These are phyloP conservation scores for Starmerella apicola DNA, from an alignment of 805 yeast genomes.

Conservation along the genomic window DNA sequence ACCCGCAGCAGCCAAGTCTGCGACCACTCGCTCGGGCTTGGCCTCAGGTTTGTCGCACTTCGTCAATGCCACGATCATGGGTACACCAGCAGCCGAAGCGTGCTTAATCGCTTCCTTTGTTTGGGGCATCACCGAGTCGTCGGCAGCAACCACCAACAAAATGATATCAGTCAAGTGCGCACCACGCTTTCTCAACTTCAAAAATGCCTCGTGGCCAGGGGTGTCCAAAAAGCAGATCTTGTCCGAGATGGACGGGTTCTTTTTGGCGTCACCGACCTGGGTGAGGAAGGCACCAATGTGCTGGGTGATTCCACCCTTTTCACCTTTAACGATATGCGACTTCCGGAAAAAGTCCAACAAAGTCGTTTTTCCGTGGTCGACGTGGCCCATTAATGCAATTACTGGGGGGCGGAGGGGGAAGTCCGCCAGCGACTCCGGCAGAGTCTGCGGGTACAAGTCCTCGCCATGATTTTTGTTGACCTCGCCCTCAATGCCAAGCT, in stretches of 20 bases:
- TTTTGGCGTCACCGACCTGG: conserved; percentile 43
- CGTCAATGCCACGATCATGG: conserved; percentile 81
- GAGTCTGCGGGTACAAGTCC: conserved; percentile 40
- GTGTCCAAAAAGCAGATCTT: conserved; percentile 85
- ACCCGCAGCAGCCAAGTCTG: conserved; percentile 64
- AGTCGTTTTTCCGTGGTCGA: conserved; percentile 96
- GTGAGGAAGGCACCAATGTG: conserved; percentile 96
- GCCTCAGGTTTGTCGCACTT: conserved; percentile 77
- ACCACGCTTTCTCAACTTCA: conserved; percentile 93
- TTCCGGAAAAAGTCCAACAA: conserved; percentile 76
- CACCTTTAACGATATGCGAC: conserved; percentile 69
- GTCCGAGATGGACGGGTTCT: conserved; percentile 37
- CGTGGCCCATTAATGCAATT: conserved; percentile 98
- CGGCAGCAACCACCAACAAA: conserved; percentile 88
- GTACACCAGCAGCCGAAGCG: conserved; percentile 68
- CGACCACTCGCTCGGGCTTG: conserved; percentile 60
- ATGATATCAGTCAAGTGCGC: conserved; percentile 90
- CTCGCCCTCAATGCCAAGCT: conserved; percentile 56
- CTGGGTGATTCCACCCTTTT: conserved; percentile 94
- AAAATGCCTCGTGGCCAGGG: conserved; percentile 95
- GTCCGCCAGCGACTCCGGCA: conserved; percentile 35
- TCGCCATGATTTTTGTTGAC: conserved; percentile 46
- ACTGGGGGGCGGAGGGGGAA: conserved; percentile 74
- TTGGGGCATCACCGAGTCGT: conserved; percentile 96
- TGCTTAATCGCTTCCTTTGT: conserved; percentile 92